These are phyloP conservation scores for Linum trigynum DNA, from an alignment of 345 rosid species.

Conservation along the genomic window DNA sequence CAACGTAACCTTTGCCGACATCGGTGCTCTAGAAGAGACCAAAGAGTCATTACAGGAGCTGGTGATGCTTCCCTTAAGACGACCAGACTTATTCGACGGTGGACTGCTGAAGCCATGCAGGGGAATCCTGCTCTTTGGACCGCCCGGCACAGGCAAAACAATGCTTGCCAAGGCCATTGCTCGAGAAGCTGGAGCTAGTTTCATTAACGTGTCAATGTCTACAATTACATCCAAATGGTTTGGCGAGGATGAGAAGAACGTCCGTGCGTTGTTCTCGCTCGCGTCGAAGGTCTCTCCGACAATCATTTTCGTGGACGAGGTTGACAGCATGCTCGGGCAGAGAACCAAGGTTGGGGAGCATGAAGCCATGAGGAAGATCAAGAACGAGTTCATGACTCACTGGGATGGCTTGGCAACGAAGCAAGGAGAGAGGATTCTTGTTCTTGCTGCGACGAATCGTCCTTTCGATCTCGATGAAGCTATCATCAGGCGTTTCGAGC, in stretches of 20 bases:
- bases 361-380: slow-evolving; percentile 82
- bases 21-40: slow-evolving; percentile 72
- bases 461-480: slow-evolving; percentile 98
- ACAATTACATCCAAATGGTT: slow-evolving; percentile 94
- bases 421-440: slow-evolving; percentile 71
- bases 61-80: slow-evolving; percentile 88
- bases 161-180: slow-evolving; percentile 98
- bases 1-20: slow-evolving; percentile 1
- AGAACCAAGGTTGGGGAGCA: slow-evolving; percentile 87
- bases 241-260: slow-evolving; percentile 97
- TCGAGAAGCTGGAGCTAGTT: slow-evolving; percentile 90
- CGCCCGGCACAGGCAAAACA: slow-evolving; percentile 97
- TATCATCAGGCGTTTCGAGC: slow-evolving; percentile 80
- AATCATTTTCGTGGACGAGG: slow-evolving; percentile 89
- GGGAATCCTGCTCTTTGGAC: slow-evolving; percentile 94
- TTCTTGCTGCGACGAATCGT: slow-evolving; percentile 93
- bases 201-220: slow-evolving; percentile 92
- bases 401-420: slow-evolving; percentile 89
- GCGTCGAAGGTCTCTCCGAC: slow-evolving; percentile 92
- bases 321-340: slow-evolving; percentile 97
- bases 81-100: slow-evolving; percentile 84
- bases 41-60: slow-evolving; percentile 96
- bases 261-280: slow-evolving; percentile 78
- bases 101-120: slow-evolving; percentile 88
- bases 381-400: slow-evolving; percentile 81